phyloP scores from a whole-genome alignment of 2,329 filamentous ascomycete species.

The Ceratocystis harringtonii region DNA sequence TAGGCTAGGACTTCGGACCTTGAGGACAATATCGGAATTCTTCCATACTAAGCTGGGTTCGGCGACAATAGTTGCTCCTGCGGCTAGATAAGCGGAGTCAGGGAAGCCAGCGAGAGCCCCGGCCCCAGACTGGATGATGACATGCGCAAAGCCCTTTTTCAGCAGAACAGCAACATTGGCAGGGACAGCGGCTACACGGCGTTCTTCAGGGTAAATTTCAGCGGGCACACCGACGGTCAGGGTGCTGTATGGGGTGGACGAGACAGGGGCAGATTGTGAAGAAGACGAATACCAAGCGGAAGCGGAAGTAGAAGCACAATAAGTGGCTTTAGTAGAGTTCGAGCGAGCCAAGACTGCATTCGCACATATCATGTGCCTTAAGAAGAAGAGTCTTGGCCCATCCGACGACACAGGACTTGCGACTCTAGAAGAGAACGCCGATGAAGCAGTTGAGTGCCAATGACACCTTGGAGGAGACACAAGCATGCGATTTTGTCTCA shows the following conservation, averaged over 20 bases:
- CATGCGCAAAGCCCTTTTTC: constrained; percentile 68
- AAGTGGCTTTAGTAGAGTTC: constrained; percentile 28
- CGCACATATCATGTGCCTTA: neutral
- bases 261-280: constrained; percentile 22
- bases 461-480: neutral
- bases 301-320: neutral
- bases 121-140: constrained; percentile 70
- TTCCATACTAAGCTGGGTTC: constrained; percentile 53
- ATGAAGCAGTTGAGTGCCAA: neutral
- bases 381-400: neutral
- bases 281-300: neutral
- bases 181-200: constrained; percentile 71
- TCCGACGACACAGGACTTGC: neutral
- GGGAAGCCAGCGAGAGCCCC: constrained; percentile 62
- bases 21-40: constrained; percentile 64
- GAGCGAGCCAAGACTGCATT: neutral
- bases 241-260: constrained; percentile 48
- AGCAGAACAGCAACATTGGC: constrained; percentile 67
- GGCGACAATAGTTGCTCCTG: constrained; percentile 64
- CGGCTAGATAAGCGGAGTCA: constrained; percentile 60
- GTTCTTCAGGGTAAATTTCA: constrained; percentile 65
- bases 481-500: neutral
- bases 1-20: constrained; percentile 60
- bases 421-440: neutral
- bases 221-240: constrained; percentile 66